Percentiles rank a stretch among this genome's conserved stretches.
These are phyloP conservation scores for Hymenoscyphus scutula DNA, from an alignment of 2,329 filamentous ascomycete genomes.

Conservation along the genomic window DNA sequence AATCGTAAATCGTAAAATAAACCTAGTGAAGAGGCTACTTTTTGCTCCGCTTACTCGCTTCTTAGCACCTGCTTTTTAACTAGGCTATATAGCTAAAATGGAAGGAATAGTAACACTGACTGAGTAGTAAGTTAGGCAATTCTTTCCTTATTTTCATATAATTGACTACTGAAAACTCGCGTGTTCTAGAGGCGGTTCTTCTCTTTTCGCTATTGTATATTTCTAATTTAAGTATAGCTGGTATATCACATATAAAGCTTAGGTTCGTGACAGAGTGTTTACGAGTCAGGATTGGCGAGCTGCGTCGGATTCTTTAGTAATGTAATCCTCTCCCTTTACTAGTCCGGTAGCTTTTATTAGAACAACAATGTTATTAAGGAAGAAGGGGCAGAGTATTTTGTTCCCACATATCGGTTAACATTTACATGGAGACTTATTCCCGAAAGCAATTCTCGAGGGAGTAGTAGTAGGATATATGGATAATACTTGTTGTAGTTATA, in stretches of 20 bases:
- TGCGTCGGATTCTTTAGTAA: no score
- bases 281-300: not conserved
- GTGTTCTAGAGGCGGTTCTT: not conserved
- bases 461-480: not conserved
- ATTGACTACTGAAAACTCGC: not conserved
- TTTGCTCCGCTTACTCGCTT: not conserved
- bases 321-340: not conserved
- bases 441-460: not conserved
- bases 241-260: no score
- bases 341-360: conserved; percentile 9
- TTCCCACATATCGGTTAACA: conserved; percentile 7
- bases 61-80: not conserved
- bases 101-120: not conserved
- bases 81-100: not conserved
- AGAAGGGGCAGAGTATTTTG: conserved; percentile 10
- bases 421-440: conserved; percentile 10
- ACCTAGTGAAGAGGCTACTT: not conserved
- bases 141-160: not conserved
- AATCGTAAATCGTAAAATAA: not conserved
- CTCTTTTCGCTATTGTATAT: not conserved
- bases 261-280: no score
- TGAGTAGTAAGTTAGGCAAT: not conserved
- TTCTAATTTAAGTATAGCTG: no score
- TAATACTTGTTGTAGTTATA: not conserved
- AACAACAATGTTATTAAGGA: conserved; percentile 2